These are phyloP conservation scores for Crocinoboletus sp. DNA, from an alignment of 1,284 basidiomycete genomes.

Conservation along the genomic window DNA sequence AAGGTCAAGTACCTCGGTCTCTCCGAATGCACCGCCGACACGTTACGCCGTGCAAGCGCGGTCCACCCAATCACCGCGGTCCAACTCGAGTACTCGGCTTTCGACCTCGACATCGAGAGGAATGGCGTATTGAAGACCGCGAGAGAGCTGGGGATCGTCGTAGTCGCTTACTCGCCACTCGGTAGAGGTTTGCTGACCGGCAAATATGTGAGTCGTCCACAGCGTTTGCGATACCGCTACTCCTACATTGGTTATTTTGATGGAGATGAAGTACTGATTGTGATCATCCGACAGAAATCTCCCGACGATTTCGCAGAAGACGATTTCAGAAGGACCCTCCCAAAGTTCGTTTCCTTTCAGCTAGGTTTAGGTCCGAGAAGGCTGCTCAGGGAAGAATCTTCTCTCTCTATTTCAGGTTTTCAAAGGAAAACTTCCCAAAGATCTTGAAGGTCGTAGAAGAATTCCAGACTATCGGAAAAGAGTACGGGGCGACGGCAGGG, in stretches of 20 bases:
- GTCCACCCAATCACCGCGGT: constrained; percentile 39
- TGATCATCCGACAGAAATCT: constrained; percentile 25
- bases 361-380: background rate
- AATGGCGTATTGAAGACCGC: constrained; percentile 27
- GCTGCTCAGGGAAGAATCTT: background rate
- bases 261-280: background rate
- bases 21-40: constrained; percentile 42
- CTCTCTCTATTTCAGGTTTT: constrained; percentile 14
- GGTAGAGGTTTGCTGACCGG: constrained; percentile 44
- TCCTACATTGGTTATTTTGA: too few species aligned
- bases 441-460: constrained; percentile 39
- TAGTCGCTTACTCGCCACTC: constrained; percentile 43
- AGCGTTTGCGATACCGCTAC: background rate
- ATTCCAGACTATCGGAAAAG: constrained; percentile 31
- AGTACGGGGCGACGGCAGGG: constrained; percentile 35
- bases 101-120: constrained; percentile 33
- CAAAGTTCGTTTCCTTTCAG: too few species aligned
- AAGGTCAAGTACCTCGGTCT: constrained; percentile 41
- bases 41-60: constrained; percentile 42
- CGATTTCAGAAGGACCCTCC: constrained; percentile 31
- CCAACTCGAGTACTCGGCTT: constrained; percentile 46
- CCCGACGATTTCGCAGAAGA: constrained; percentile 39
- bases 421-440: constrained; percentile 38
- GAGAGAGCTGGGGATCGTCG: constrained; percentile 28
- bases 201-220: constrained; percentile 25